Evolutionary conservation across 257 asterid species (phyloP), one percentile per base, ranked within the genome.

Genomic region (Scutellaria baicalensis): DNA sequence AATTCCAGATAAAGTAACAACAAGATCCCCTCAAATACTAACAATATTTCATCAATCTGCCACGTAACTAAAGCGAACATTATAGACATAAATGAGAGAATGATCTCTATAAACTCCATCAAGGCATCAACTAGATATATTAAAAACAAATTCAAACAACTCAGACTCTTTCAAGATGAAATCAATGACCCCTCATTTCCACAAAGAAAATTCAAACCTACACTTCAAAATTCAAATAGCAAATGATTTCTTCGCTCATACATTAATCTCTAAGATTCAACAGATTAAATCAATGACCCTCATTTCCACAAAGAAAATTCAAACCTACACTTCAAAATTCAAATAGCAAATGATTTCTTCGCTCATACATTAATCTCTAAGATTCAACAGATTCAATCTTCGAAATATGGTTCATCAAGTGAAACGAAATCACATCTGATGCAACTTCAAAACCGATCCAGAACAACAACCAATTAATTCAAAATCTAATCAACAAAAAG

Each of bases 1-100:
- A 72, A 54, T 74, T 74, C 54, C 21, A 40, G 48, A 59, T 39
- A 16, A 56, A 44, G 64, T 39, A 70, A 70, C 36, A 62, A 45
- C 35, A 9, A 74, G 57, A 71, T 50, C 63, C 70, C 63, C 70
- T 33, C 8, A 36, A 66, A 55, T 9, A 12, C 60, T 59, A 44
- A 21, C 43, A 52, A 40, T 48, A 12, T 59, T 45, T n/a, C 65
- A 21, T 7, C 56, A 55, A 16, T 59, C 44, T 9, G 12, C 44
- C 42, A 2, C 21, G 68, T 43, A 6, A 49, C 20, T 35, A 21
- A 7, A 5, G 48, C 21, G 27, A 11, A 59, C 17, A 48, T 11
- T 23, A 16, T 6, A 56, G 42, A 21, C 16, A 69, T 64, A 18
- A 51, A 59, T 9, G 13, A 58, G 39, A 17, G 31, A 42, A n/a